Conservation (phyloP, 805 yeast species). For the Saturnispora halmiae region DNA sequence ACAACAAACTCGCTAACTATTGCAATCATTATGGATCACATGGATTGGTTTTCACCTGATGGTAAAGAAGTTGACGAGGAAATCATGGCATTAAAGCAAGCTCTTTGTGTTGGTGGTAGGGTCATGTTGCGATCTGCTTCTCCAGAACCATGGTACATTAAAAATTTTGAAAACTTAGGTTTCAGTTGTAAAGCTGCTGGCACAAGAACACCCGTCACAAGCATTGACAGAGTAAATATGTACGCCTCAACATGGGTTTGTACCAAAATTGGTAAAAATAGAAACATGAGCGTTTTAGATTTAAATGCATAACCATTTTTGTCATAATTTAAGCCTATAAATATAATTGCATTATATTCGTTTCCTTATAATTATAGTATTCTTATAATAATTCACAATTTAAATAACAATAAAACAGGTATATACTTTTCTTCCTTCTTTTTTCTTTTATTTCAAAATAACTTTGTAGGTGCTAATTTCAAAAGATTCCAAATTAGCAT, state of each 20-base stretch:
- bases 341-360: neutral
- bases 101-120: conserved; percentile 59
- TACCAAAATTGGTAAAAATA: conserved; percentile 39
- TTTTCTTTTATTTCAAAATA: conserved; percentile 24
- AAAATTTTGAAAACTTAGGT: conserved; percentile 57
- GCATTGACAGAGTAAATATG: conserved; percentile 79
- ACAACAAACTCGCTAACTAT: conserved; percentile 55
- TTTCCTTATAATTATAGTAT: neutral
- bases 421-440: neutral
- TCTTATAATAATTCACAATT: neutral
- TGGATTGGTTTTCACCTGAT: conserved; percentile 79
- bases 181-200: conserved; percentile 64
- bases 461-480: conserved; percentile 64
- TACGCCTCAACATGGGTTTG: conserved; percentile 86
- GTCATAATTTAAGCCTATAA: neutral
- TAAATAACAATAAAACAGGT: neutral
- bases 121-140: conserved; percentile 74
- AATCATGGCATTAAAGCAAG: conserved; percentile 51
- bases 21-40: conserved; percentile 82
- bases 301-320: conserved; percentile 11
- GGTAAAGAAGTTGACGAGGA: conserved; percentile 59
- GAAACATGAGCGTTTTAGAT: conserved; percentile 42
- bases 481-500: conserved; percentile 55
- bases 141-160: conserved; percentile 67
- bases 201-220: conserved; percentile 48